phyloP scores from a whole-genome alignment of 305 asterid genomes.

The Galium porrigens region DNA sequence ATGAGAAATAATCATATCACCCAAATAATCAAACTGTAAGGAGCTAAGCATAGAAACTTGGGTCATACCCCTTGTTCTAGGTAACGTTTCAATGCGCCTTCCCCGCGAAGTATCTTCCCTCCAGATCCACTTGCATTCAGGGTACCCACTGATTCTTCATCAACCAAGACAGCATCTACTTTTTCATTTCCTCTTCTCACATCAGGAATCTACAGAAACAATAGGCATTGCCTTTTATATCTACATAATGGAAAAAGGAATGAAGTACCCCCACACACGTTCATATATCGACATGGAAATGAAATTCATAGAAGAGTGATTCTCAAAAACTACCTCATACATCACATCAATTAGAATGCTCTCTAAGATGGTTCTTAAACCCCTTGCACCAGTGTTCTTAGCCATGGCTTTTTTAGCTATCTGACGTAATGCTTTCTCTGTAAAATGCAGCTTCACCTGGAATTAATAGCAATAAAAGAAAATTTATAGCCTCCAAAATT shows the following conservation, averaged over 20 bases:
- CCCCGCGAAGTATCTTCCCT: constrained; percentile 63
- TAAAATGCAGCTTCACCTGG: constrained; percentile 74
- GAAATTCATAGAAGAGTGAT: neutral
- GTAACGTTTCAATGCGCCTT: constrained; percentile 56
- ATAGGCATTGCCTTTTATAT: neutral
- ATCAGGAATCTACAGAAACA: constrained; percentile 60
- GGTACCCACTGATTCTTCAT: constrained; percentile 65
- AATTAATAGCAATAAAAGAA: constrained; percentile 1
- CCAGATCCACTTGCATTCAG: constrained; percentile 46
- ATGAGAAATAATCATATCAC: neutral
- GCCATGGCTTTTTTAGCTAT: constrained; percentile 64
- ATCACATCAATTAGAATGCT: constrained; percentile 68
- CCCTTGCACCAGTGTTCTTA: constrained; percentile 92
- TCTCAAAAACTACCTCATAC: constrained; percentile 58
- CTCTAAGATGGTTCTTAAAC: constrained; percentile 75
- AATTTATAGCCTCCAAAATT: neutral
- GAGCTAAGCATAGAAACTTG: neutral
- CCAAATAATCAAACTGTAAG: constrained; percentile 1
- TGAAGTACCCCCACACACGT: neutral
- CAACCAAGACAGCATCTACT: constrained; percentile 69
- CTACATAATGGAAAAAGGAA: neutral
- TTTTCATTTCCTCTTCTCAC: constrained; percentile 43
- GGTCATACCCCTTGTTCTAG: constrained; percentile 35
- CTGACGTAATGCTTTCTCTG: constrained; percentile 49
- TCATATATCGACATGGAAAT: neutral